Conservation (phyloP, 2,329 filamentous ascomycete genomes). For the Colletotrichum endophyticum region DNA sequence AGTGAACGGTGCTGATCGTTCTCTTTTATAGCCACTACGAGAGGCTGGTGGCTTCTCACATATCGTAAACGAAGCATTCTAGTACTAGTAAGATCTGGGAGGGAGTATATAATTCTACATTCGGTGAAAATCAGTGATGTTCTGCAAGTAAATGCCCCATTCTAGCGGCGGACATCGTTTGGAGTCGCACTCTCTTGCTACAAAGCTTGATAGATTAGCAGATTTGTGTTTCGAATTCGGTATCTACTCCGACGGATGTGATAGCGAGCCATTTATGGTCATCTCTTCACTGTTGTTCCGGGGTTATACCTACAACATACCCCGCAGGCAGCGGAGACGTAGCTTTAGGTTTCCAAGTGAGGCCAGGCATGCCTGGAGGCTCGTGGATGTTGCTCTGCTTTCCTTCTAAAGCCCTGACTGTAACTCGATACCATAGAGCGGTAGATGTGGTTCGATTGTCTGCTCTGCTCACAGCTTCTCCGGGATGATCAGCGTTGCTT, state of each 20-base stretch:
- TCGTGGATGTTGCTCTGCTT: not conserved
- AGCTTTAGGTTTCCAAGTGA: not conserved
- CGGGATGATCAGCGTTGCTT: not conserved
- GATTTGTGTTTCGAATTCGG: not conserved
- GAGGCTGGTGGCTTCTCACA: not conserved
- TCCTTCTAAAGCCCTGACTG: not conserved
- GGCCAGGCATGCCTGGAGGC: not conserved
- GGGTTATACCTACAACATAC: not conserved
- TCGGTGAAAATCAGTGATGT: rapidly evolving
- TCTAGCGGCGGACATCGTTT: not conserved
- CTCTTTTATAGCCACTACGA: not conserved
- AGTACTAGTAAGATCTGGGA: rapidly evolving
- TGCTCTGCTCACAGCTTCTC: not conserved
- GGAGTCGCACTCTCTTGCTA: not conserved
- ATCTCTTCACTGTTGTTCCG: not conserved
- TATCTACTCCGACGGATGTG: rapidly evolving
- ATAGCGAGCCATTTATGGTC: not conserved
- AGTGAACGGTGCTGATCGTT: rapidly evolving
- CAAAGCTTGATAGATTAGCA: not conserved
- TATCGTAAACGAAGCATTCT: not conserved
- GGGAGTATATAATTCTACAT: not conserved
- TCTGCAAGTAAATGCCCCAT: not conserved
- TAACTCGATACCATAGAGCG: no score
- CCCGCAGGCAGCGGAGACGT: not conserved
- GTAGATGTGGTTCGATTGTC: rapidly evolving